A percentile compares a stretch with the other conserved stretches of the same genome.
phyloP scores from a whole-genome alignment of 441 rosid genomes.

The Hura crepitans region DNA sequence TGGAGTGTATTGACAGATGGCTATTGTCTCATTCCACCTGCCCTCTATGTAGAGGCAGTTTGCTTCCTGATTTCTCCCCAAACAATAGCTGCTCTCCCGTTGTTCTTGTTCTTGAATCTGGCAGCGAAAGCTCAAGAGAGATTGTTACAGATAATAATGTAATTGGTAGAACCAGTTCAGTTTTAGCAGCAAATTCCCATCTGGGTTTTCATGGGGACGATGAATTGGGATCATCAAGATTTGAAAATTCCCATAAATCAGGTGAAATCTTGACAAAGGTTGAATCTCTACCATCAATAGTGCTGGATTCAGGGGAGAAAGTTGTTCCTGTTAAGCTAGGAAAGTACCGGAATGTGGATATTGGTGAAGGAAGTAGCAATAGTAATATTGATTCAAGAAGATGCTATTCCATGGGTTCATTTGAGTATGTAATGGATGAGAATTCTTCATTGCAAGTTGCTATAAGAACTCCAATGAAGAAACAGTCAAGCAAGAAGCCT shows the following conservation, averaged over 20 bases:
- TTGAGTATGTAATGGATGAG: slow-evolving; percentile 84
- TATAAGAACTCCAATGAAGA: slow-evolving; percentile 54
- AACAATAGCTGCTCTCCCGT: slow-evolving; percentile 48
- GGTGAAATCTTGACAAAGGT: slow-evolving; percentile 33
- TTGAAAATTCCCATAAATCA: slow-evolving; percentile 32
- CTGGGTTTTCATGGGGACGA: slow-evolving; percentile 31
- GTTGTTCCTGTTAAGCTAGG: slow-evolving; percentile 78
- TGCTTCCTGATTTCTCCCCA: slow-evolving; percentile 63
- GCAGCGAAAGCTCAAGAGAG: slow-evolving; percentile 77
- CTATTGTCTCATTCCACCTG: slow-evolving; percentile 96
- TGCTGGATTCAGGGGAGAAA: slow-evolving; percentile 43
- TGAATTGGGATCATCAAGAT: slow-evolving; percentile 45
- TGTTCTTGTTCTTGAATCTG: slow-evolving; percentile 84
- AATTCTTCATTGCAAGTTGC: slow-evolving; percentile 65
- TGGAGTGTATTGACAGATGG: slow-evolving; percentile 97
- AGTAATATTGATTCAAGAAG: slow-evolving; percentile 51
- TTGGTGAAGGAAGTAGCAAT: slow-evolving; percentile 45
- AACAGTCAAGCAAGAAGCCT: slow-evolving; percentile 53
- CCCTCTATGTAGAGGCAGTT: slow-evolving; percentile 72
- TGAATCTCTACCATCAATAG: slow-evolving; percentile 23
- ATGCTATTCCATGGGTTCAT: slow-evolving; percentile 91
- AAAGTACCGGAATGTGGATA: slow-evolving; percentile 63
- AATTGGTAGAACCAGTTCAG: slow-evolving; percentile 36
- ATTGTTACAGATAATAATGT: slow-evolving; percentile 34
- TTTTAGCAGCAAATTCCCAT: slow-evolving; percentile 38